These are phyloP conservation scores for Salix purpurea DNA, from an alignment of 345 rosid species.

Conservation along the genomic window DNA sequence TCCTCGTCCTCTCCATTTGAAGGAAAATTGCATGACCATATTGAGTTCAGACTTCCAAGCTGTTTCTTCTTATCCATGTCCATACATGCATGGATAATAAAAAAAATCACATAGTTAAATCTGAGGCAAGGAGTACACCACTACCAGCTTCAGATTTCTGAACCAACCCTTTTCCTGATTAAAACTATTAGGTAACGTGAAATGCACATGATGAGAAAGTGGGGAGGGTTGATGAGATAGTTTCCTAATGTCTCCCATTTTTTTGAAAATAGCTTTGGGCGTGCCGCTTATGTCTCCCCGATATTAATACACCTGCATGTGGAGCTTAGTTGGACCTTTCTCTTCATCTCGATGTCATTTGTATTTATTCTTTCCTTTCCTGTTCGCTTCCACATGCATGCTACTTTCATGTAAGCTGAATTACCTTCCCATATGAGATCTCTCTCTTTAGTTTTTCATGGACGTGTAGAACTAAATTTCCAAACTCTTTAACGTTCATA, in stretches of 20 bases:
- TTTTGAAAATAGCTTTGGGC: conserved; percentile 19
- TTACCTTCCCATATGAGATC: neutral
- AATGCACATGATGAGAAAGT: conserved; percentile 31
- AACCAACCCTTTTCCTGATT: neutral
- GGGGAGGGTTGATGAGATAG: conserved; percentile 19
- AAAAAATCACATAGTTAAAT: neutral
- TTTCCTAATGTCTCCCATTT: conserved; percentile 20
- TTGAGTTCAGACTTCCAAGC: neutral
- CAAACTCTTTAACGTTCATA: neutral
- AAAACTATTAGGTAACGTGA: conserved; percentile 1
- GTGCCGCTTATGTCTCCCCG: conserved; percentile 20
- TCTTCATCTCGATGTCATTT: neutral
- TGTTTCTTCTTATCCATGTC: neutral
- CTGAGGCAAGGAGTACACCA: neutral
- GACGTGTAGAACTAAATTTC: neutral
- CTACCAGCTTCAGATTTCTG: neutral
- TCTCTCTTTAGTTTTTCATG: neutral
- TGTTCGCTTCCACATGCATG: neutral
- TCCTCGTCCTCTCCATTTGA: neutral
- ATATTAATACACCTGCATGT: conserved; percentile 4
- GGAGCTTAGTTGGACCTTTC: neutral
- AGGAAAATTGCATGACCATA: neutral
- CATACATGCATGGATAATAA: neutral
- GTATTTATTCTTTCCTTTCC: neutral
- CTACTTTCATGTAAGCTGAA: neutral